Base-by-base conservation (phyloP, 2,329 filamentous ascomycete species). In the Sclerotinia glacialis region DNA sequence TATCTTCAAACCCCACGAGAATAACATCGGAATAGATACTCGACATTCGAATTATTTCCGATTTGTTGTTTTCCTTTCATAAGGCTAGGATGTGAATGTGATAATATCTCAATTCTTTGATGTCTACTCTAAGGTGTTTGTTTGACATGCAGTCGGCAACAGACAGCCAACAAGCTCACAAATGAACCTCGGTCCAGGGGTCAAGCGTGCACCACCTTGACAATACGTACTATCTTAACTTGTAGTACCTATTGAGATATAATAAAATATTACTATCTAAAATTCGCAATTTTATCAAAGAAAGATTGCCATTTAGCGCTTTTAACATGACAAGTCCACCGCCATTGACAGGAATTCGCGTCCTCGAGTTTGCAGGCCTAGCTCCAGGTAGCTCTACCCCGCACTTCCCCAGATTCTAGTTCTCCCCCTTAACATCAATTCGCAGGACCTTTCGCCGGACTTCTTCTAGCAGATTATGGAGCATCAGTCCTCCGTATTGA, bases 401-500 rank as follows among this genome's bases (percentile, higher is more conserved):
- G 83, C 62, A 3, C 78, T 88, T 34, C 76, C 64, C 64, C 55
- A n/a, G 64, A 66, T 61, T 66, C 26, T 12, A 49, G 21, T 21
- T 12, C 37, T 31, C 8, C 26, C 5, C 34, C 67, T 52, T 69
- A 62, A 67, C 16, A 63, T 40, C 12, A 18, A 28, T 47, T 54
- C 56, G 11, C 70, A 93, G 93, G 90, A 34, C 93, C 93, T 53
- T 97, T 95, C 77, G 90, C 92, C 60, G 93, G 93, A 73, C 86
- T 97, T 75, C 86, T 97, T 61, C 88, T 97, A 69, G 89, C 93
- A 72, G 93, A 97, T 79, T 92, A 92, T 71, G 94, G 94, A 74
- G 94, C 94, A 64, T 87, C 87, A 7, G 91, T 97, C 73, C 84
- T 98, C 21, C 92, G 94, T 74, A 83, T 98, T 78, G 94, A 98